Percentiles rank a stretch among this genome's conserved stretches.
Conservation (phyloP, 345 rosid species). For the Murraya paniculata region DNA sequence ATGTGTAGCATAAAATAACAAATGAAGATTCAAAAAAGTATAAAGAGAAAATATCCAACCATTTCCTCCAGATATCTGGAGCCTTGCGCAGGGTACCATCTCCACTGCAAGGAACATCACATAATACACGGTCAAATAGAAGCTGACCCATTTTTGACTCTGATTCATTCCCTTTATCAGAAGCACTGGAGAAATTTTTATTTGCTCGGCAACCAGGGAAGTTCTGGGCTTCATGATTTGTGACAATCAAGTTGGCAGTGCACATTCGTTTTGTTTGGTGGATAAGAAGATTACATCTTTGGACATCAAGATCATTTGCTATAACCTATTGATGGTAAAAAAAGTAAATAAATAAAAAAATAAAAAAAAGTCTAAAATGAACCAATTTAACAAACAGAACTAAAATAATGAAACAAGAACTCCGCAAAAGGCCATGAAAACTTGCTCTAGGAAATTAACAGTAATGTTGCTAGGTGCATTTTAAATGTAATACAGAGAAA, state of each 20-base stretch:
- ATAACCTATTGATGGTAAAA: slow-evolving; percentile 63
- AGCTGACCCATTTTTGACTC: slow-evolving; percentile 49
- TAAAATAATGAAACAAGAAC: slow-evolving; percentile 1
- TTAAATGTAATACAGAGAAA: background rate
- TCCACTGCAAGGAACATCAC: slow-evolving; percentile 98
- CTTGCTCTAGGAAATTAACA: background rate
- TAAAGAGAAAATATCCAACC: slow-evolving; percentile 36
- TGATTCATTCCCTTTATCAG: slow-evolving; percentile 29
- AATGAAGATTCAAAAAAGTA: background rate
- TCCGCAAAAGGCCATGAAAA: background rate
- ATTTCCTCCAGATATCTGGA: slow-evolving; percentile 97
- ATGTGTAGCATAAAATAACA: background rate
- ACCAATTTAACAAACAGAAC: slow-evolving; percentile 13
- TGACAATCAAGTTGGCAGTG: slow-evolving; percentile 89
- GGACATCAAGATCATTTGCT: slow-evolving; percentile 95
- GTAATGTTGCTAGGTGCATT: slow-evolving; percentile 1
- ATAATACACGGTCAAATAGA: slow-evolving; percentile 84
- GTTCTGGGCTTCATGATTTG: slow-evolving; percentile 95
- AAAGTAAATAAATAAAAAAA: too few relatives aligned
- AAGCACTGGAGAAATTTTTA: slow-evolving; percentile 30
- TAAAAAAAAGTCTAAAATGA: background rate
- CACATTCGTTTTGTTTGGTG: slow-evolving; percentile 98
- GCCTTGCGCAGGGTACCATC: slow-evolving; percentile 98
- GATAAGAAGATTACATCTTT: slow-evolving; percentile 96
- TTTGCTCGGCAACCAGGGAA: slow-evolving; percentile 75